phyloP scores from a whole-genome alignment of 164 flowering plant species.

The Buxus sempervirens region DNA sequence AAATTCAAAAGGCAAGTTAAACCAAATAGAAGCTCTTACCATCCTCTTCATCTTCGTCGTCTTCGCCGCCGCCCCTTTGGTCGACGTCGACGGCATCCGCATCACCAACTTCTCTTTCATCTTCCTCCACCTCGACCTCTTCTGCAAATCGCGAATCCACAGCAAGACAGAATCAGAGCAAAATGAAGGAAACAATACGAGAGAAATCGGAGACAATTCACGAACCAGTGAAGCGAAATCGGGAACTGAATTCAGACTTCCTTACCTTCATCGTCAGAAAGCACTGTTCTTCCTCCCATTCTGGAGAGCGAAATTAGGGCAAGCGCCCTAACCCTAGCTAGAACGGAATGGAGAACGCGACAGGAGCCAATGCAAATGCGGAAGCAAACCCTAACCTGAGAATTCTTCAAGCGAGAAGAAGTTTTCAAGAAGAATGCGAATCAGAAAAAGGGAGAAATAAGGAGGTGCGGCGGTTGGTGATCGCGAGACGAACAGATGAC shows the following conservation, averaged over 20 bases:
- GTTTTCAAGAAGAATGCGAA: too few species aligned
- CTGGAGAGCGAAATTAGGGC: neutral
- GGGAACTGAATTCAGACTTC: neutral
- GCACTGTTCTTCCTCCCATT: constrained; percentile 12
- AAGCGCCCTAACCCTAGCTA: neutral
- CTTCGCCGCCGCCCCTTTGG: constrained; percentile 35
- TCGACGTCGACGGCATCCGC: constrained; percentile 32
- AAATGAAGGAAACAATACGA: neutral
- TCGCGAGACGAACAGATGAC: too few species aligned
- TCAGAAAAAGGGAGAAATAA: too few species aligned
- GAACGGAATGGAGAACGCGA: neutral
- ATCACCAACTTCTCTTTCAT: constrained; percentile 38
- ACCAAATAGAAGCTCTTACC: constrained; percentile 11
- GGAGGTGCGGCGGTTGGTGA: too few species aligned
- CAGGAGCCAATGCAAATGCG: neutral
- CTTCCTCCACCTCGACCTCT: constrained; percentile 47
- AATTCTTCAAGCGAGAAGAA: neutral
- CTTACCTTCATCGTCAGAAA: constrained; percentile 27
- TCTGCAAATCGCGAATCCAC: constrained; percentile 30
- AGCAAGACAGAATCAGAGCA: neutral
- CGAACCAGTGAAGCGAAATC: neutral
- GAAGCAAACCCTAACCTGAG: neutral
- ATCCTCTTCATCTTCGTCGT: constrained; percentile 62
- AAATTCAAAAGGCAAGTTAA: neutral
- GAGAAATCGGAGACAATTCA: neutral